phyloP scores from a whole-genome alignment of 495 filamentous ascomycete species.

The Oidiodendron maius region DNA sequence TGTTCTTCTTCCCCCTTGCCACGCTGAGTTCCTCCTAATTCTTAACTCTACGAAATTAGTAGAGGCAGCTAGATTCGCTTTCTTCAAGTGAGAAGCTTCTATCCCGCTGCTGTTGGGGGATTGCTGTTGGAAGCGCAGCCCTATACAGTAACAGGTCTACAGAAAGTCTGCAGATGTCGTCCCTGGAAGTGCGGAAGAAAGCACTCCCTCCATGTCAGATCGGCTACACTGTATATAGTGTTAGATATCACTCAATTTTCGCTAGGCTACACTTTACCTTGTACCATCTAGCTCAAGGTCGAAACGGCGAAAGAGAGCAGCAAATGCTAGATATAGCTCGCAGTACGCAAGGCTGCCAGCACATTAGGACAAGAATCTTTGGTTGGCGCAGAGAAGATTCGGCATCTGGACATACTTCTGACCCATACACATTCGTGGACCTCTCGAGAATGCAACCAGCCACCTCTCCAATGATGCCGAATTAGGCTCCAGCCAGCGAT shows the following conservation, averaged over 20 bases:
- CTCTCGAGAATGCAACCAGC: slow-evolving; percentile 5
- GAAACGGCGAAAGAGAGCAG: slow-evolving; percentile 9
- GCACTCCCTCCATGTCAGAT: slow-evolving; percentile 14
- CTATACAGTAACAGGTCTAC: slow-evolving; percentile 4
- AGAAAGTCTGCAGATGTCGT: slow-evolving; percentile 12
- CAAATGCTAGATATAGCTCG: slow-evolving; percentile 9
- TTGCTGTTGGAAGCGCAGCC: no score
- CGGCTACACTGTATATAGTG: no score
- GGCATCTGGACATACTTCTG: slow-evolving; percentile 1
- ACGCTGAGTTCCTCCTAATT: no score
- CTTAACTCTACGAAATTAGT: no score
- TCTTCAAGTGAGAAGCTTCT: no score
- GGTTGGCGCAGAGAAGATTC: no score
- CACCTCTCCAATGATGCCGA: slow-evolving; percentile 2
- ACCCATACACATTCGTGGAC: slow-evolving; percentile 5
- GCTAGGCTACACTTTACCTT: slow-evolving; percentile 2
- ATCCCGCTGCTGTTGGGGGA: no score
- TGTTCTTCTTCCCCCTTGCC: no score
- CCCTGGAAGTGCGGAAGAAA: slow-evolving; percentile 10
- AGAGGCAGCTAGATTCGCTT: no score
- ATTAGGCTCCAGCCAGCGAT: slow-evolving; percentile 1
- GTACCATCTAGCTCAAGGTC: slow-evolving; percentile 14
- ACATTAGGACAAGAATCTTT: no score
- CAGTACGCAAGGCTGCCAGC: slow-evolving; percentile 10
- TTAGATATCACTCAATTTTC: background rate